These are phyloP conservation scores for Suhomyces bribrorum DNA, from an alignment of 1,139 yeast species.

Conservation along the genomic window DNA sequence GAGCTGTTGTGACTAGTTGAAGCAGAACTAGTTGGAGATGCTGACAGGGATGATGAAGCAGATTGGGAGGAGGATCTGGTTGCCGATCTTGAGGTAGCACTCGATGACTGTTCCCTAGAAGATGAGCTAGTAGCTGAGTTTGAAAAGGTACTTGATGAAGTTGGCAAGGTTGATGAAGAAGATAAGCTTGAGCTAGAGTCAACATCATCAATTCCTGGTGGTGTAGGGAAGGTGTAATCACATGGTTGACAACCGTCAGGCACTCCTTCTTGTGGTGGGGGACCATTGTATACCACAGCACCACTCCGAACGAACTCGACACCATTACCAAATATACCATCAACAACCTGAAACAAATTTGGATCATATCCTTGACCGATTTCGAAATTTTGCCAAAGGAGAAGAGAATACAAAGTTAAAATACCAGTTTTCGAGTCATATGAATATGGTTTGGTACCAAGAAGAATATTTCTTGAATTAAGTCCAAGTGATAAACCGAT, in stretches of 20 bases:
- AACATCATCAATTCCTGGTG: not conserved
- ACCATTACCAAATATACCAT: conserved; percentile 18
- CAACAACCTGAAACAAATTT: conserved; percentile 9
- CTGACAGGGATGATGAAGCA: no score
- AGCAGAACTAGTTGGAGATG: no score
- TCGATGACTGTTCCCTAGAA: no score
- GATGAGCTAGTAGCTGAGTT: no score
- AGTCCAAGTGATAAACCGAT: no score
- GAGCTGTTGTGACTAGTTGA: no score
- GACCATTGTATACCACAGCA: conserved; percentile 18
- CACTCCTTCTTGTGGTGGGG: conserved; percentile 5
- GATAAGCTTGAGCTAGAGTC: not conserved
- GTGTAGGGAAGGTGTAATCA: conserved; percentile 3
- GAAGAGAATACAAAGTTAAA: conserved; percentile 18
- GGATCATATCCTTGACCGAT: conserved; percentile 26
- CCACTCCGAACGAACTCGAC: conserved; percentile 19
- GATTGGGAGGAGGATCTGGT: no score
- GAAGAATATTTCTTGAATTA: no score
- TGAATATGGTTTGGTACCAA: conserved; percentile 6
- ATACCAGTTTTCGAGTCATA: conserved; percentile 24
- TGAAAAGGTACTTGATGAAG: no score
- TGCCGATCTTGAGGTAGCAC: no score
- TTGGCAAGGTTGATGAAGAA: no score
- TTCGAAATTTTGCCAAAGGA: conserved; percentile 17
- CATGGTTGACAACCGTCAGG: conserved; percentile 6